These are phyloP conservation scores for Clavariopsis aquatica DNA, from an alignment of 495 filamentous ascomycete genomes.

Conservation along the genomic window DNA sequence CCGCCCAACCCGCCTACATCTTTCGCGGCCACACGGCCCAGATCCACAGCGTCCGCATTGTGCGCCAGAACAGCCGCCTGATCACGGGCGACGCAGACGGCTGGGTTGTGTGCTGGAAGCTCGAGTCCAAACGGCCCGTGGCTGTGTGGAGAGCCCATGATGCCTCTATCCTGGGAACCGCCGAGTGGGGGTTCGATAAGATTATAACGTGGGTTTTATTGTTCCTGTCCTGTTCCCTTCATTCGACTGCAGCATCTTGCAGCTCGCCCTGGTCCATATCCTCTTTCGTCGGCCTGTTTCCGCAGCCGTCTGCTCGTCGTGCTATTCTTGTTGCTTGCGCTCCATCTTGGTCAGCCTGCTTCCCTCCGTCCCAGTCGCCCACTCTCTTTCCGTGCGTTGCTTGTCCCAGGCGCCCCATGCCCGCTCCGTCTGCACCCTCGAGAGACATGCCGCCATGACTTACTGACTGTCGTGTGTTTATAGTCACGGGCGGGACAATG, in stretches of 20 bases:
- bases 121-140: slow-evolving; percentile 75
- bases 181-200: slow-evolving; percentile 62
- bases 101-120: slow-evolving; percentile 83
- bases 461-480: background rate
- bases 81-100: slow-evolving; percentile 88
- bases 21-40: slow-evolving; percentile 82
- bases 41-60: slow-evolving; percentile 77
- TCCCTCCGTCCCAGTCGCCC: background rate
- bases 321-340: slow-evolving; percentile 4
- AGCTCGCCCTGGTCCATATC: slow-evolving; percentile 2
- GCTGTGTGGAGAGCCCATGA: slow-evolving; percentile 87
- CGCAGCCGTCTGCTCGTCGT: slow-evolving; percentile 4
- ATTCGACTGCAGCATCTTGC: slow-evolving; percentile 7
- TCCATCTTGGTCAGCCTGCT: slow-evolving; percentile 1
- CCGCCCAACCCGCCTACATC: slow-evolving; percentile 77
- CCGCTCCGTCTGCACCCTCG: background rate
- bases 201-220: slow-evolving; percentile 70
- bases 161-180: slow-evolving; percentile 72
- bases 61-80: slow-evolving; percentile 71
- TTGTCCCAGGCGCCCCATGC: background rate
- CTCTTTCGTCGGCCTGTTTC: slow-evolving; percentile 3
- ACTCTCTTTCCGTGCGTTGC: background rate
- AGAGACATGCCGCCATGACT: too few relatives aligned
- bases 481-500: slow-evolving; percentile 89
- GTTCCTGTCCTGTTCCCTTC: slow-evolving; percentile 1